phyloP scores from a whole-genome alignment of 2,329 filamentous ascomycete genomes.

The Diaporthe sp. region DNA sequence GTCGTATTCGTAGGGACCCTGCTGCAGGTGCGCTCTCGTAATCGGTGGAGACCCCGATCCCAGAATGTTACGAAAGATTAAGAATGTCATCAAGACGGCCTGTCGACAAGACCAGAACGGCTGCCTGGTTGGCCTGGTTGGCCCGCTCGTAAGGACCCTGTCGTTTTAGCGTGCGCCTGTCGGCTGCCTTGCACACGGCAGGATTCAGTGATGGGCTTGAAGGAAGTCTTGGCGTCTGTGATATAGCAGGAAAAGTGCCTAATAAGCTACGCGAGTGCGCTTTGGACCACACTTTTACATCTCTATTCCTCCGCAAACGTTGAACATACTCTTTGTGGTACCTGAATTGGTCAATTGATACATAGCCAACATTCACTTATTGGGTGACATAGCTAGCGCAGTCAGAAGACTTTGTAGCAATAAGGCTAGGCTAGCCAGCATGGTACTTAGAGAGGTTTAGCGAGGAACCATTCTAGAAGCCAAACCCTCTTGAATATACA shows the following conservation, averaged over 20 bases:
- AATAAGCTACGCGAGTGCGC: background rate
- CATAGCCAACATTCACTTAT: background rate
- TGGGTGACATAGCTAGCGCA: background rate
- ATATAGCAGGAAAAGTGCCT: background rate
- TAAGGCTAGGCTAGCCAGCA: background rate
- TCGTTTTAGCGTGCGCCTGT: background rate
- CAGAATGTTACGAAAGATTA: no score
- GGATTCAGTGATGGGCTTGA: background rate
- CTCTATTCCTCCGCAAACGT: background rate
- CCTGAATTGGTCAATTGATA: background rate
- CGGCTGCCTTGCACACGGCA: background rate
- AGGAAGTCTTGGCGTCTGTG: no score
- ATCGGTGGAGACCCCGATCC: background rate
- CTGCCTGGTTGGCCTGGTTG: background rate
- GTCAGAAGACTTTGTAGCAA: background rate
- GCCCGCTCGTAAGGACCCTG: slow-evolving; percentile 19
- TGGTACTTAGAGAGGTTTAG: background rate
- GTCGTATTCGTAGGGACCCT: slow-evolving; percentile 16
- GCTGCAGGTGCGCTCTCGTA: background rate
- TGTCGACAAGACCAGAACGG: background rate
- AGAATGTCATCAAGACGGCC: background rate
- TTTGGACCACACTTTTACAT: background rate
- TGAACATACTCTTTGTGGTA: background rate
- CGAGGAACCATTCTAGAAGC: background rate
- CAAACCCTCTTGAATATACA: background rate